A percentile compares a stretch with the other conserved stretches of the same genome.
phyloP scores from a whole-genome alignment of 2,329 filamentous ascomycete species.

The Penicillium sp. region DNA sequence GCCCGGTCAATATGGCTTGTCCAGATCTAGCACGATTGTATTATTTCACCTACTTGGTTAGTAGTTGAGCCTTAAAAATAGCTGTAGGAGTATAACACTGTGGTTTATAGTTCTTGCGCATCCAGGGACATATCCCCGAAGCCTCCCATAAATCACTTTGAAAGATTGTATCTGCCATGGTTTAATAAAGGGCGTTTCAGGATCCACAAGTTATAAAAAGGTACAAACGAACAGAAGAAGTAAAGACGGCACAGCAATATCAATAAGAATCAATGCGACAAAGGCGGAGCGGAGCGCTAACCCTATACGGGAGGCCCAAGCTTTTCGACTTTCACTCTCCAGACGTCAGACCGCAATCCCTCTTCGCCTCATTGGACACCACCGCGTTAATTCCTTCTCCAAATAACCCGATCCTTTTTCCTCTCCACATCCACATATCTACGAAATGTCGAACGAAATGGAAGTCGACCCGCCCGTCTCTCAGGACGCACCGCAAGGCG shows the following conservation, averaged over 20 bases:
- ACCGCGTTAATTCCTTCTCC: conserved; percentile 41
- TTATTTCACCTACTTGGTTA: neutral
- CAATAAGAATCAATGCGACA: neutral
- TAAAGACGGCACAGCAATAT: neutral
- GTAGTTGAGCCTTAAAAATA: neutral
- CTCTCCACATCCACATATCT: conserved; percentile 43
- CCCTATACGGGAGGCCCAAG: conserved; percentile 11
- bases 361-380: neutral
- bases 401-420: conserved; percentile 49
- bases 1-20: neutral
- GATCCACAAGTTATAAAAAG: neutral
- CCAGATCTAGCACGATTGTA: neutral
- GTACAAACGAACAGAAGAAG: neutral
- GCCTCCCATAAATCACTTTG: neutral
- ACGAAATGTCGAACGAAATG: conserved; percentile 43
- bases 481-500: conserved; percentile 30
- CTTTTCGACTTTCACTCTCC: conserved; percentile 9
- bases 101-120: neutral
- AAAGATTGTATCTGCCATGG: neutral
- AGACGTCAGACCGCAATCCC: conserved; percentile 2
- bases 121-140: neutral
- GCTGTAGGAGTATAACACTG: neutral
- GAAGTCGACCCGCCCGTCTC: conserved; percentile 41
- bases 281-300: conserved; percentile 8
- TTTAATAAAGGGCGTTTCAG: neutral